A percentile compares a stretch with the other conserved stretches of the same genome.
These are phyloP conservation scores for Zancudomyces culisetae DNA, from an alignment of 371 early-diverging fungal species.

Conservation along the genomic window DNA sequence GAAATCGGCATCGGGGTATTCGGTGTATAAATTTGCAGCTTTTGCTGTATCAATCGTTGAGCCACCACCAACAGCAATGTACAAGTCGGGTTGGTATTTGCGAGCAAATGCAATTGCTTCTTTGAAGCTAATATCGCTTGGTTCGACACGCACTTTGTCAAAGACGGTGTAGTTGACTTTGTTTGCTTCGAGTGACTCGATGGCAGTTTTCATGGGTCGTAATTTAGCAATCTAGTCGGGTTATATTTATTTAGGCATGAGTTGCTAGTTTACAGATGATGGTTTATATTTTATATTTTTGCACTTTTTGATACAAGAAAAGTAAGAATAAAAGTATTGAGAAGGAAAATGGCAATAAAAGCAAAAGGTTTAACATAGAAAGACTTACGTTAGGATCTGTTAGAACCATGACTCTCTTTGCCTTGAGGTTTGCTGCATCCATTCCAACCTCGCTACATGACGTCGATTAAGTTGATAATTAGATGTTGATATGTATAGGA, in stretches of 20 bases:
- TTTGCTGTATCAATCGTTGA: conserved; percentile 82
- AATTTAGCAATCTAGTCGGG: conserved; percentile 35
- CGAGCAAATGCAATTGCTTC: conserved; percentile 64
- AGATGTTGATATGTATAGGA: too few relatives aligned
- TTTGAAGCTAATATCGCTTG: conserved; percentile 59
- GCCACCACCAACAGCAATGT: conserved; percentile 89
- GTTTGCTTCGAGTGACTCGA: conserved; percentile 53
- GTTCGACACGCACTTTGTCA: conserved; percentile 64
- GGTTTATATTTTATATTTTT: too few relatives aligned
- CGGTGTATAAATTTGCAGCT: conserved; percentile 69
- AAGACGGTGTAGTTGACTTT: conserved; percentile 53
- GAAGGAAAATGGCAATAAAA: too few relatives aligned
- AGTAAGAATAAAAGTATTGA: too few relatives aligned
- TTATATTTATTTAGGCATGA: conserved; percentile 20
- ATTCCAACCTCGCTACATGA: conserved; percentile 69
- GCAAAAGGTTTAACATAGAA: too few relatives aligned
- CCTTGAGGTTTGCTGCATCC: conserved; percentile 58
- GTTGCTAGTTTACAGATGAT: too few relatives aligned
- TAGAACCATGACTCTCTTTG: conserved; percentile 65
- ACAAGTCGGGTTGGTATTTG: conserved; percentile 50
- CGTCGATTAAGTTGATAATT: too few relatives aligned
- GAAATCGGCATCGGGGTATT: conserved; percentile 65
- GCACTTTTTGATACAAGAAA: too few relatives aligned
- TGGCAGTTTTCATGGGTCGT: conserved; percentile 50
- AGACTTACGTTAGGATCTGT: conserved; percentile 51